Percentiles rank a stretch among this genome's conserved stretches.
These are phyloP conservation scores for Suillus ampliporus DNA, from an alignment of 768 basidiomycete genomes.

Conservation along the genomic window DNA sequence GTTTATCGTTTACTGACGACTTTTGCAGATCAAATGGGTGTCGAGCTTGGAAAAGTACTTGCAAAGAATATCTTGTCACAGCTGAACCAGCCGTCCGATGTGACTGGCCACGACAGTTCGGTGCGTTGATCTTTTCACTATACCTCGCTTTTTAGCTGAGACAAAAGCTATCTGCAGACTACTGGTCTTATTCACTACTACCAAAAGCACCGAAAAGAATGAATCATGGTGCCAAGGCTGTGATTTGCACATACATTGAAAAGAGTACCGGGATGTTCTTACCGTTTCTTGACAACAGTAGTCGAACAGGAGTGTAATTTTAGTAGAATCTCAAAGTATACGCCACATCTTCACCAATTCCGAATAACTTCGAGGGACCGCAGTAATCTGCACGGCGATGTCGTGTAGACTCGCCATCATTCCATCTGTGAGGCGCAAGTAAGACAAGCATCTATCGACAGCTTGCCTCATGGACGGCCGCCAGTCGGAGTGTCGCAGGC, in stretches of 20 bases:
- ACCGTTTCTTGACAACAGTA: neutral
- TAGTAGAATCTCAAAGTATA: neutral
- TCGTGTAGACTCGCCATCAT: neutral
- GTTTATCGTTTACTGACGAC: constrained; percentile 4
- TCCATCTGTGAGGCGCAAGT: too few relatives aligned
- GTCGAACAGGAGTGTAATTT: neutral
- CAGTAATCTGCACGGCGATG: too few relatives aligned
- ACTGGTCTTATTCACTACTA: constrained; percentile 97
- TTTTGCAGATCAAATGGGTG: constrained; percentile 93
- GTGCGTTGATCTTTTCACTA: constrained; percentile 33
- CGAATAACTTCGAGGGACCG: neutral
- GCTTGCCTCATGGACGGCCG: neutral
- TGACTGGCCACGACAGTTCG: constrained; percentile 90
- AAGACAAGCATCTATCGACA: too few relatives aligned
- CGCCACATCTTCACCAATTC: too few relatives aligned
- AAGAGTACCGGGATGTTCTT: neutral
- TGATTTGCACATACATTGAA: neutral
- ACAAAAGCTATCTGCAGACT: constrained; percentile 56
- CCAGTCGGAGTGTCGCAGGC: neutral
- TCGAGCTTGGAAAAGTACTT: constrained; percentile 96
- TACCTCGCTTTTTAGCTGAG: constrained; percentile 7
- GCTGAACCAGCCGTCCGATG: constrained; percentile 78
- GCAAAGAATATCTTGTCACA: constrained; percentile 96
- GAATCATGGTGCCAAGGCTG: constrained; percentile 19
- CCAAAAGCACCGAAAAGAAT: constrained; percentile 86